Percentiles rank a stretch among this genome's conserved stretches.
Evolutionary conservation across 2,329 filamentous ascomycete genomes (phyloP).

Genomic region (Scedosporium minutisporum): DNA sequence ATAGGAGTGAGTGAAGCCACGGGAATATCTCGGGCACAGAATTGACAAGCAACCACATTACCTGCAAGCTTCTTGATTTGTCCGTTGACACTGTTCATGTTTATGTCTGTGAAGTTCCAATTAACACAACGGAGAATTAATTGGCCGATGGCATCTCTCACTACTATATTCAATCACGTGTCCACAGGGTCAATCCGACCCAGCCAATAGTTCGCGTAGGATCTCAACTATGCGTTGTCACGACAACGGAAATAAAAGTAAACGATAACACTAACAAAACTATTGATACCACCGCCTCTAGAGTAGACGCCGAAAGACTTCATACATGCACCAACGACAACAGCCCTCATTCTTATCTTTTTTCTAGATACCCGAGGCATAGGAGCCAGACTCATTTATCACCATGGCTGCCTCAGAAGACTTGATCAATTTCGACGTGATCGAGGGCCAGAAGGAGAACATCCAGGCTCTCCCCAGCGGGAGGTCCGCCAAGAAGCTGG

Average conservation of each 20-base stretch:
- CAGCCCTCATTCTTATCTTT: background rate
- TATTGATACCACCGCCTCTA: background rate
- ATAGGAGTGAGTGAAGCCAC: too few relatives aligned
- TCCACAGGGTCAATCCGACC: too few relatives aligned
- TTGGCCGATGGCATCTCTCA: too few relatives aligned
- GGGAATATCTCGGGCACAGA: too few relatives aligned
- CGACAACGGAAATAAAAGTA: background rate
- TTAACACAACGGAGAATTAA: too few relatives aligned
- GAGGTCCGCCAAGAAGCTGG: conserved; percentile 81
- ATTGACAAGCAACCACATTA: too few relatives aligned
- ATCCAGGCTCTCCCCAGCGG: conserved; percentile 86
- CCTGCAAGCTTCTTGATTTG: too few relatives aligned
- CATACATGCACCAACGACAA: background rate
- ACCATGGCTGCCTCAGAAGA: conserved; percentile 42
- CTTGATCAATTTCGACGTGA: conserved; percentile 73
- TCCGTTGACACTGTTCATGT: too few relatives aligned
- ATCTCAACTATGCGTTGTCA: background rate
- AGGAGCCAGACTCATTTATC: conserved; percentile 1
- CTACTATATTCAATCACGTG: too few relatives aligned
- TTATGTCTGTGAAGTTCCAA: too few relatives aligned
- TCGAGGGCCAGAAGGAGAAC: conserved; percentile 96
- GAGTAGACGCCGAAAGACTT: background rate
- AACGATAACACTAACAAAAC: background rate
- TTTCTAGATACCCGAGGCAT: conserved; percentile 2
- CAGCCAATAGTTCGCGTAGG: background rate